Conservation (phyloP, 2,329 filamentous ascomycete species). For the Pseudogymnoascus sp. region DNA sequence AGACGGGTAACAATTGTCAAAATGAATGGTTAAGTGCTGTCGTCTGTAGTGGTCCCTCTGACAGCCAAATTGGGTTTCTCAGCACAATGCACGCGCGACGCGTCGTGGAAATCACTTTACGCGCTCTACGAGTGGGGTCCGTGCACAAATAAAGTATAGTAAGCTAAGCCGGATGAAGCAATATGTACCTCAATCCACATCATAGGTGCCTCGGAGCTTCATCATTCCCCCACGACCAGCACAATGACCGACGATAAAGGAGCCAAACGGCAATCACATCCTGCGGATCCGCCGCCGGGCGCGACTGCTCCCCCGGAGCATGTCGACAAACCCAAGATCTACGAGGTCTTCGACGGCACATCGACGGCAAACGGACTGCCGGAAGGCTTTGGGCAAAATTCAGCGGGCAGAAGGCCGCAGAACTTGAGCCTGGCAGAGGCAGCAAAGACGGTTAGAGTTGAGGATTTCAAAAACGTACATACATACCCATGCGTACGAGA, state of each 20-base stretch:
- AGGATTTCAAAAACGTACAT: constrained; percentile 65
- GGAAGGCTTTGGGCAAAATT: constrained; percentile 27
- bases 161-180: constrained; percentile 5
- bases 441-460: constrained; percentile 54
- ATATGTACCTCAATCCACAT: constrained; percentile 7
- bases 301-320: constrained; percentile 29
- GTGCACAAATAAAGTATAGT: constrained; percentile 3
- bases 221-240: constrained; percentile 4
- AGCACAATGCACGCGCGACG: background rate
- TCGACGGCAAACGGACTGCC: constrained; percentile 26
- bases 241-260: background rate
- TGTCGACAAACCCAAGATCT: constrained; percentile 29
- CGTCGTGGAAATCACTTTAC: constrained; percentile 8
- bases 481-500: constrained; percentile 78
- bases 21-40: background rate
- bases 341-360: constrained; percentile 31
- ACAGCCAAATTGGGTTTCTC: constrained; percentile 4
- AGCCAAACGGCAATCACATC: constrained; percentile 13
- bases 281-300: constrained; percentile 29
- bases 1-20: background rate
- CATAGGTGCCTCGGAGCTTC: constrained; percentile 9
- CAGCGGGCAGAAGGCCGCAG: constrained; percentile 19
- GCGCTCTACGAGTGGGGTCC: background rate
- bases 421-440: constrained; percentile 46
- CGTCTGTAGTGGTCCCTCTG: background rate